phyloP scores from a whole-genome alignment of 2,329 filamentous ascomycete genomes.

The Dothideomycetes sp. region DNA sequence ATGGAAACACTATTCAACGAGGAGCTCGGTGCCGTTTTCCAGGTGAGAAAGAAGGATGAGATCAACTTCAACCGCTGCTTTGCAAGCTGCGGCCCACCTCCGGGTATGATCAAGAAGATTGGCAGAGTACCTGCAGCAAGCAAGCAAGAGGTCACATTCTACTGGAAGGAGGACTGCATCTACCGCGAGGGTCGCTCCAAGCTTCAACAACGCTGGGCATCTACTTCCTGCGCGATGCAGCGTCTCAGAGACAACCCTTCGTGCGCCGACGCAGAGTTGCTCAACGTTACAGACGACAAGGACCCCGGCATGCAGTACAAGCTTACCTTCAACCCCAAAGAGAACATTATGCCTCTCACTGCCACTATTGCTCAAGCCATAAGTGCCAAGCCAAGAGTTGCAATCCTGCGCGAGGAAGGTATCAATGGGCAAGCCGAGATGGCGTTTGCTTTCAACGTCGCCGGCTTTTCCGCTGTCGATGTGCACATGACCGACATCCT shows the following conservation, averaged over 20 bases:
- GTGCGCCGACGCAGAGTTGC: slow-evolving; percentile 76
- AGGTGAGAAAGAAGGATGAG: slow-evolving; percentile 76
- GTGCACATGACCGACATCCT: slow-evolving; percentile 94
- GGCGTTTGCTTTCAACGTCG: slow-evolving; percentile 87
- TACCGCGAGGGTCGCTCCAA: slow-evolving; percentile 58
- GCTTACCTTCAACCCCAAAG: slow-evolving; percentile 67
- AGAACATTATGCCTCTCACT: slow-evolving; percentile 61
- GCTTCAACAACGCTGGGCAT: slow-evolving; percentile 80
- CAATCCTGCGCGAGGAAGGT: slow-evolving; percentile 89
- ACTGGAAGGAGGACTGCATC: slow-evolving; percentile 57
- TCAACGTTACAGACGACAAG: slow-evolving; percentile 58
- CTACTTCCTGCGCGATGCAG: slow-evolving; percentile 86
- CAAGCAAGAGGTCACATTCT: slow-evolving; percentile 68
- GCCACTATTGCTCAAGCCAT: slow-evolving; percentile 51
- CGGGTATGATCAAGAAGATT: slow-evolving; percentile 72
- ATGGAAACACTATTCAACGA: slow-evolving; percentile 86
- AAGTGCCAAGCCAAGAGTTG: slow-evolving; percentile 61
- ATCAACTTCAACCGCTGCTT: slow-evolving; percentile 81
- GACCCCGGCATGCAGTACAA: slow-evolving; percentile 81
- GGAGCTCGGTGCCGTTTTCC: slow-evolving; percentile 92
- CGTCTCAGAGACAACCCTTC: slow-evolving; percentile 76
- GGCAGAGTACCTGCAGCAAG: slow-evolving; percentile 58
- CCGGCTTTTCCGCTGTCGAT: slow-evolving; percentile 84
- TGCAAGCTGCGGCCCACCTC: slow-evolving; percentile 75
- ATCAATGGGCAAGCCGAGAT: slow-evolving; percentile 96